Evolutionary conservation across 306 rosid species (phyloP).

Genomic region (Prosopis cineraria): DNA sequence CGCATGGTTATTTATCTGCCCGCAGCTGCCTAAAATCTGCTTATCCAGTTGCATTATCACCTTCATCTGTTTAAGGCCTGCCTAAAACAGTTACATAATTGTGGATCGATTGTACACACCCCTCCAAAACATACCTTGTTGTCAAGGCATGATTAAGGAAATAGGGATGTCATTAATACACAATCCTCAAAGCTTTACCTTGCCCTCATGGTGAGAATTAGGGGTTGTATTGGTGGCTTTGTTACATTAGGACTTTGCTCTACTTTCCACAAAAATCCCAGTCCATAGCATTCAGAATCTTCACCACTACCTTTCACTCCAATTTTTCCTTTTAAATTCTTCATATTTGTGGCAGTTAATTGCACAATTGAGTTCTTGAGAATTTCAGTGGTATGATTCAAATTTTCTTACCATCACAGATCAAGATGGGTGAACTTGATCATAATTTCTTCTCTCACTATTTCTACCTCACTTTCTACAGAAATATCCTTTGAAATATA

Average conservation of each 20-base stretch:
- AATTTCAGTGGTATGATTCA: neutral
- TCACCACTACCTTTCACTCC: neutral
- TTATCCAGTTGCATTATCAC: neutral
- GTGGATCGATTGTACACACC: neutral
- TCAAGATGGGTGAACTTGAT: neutral
- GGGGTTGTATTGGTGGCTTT: no score
- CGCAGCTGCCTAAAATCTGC: neutral
- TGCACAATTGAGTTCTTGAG: neutral
- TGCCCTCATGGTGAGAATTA: neutral
- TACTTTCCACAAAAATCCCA: neutral
- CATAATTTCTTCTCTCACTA: neutral
- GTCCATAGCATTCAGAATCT: neutral
- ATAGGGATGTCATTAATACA: neutral
- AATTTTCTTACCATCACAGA: neutral
- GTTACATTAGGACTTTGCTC: neutral
- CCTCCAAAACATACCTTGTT: neutral
- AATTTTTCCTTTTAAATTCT: neutral
- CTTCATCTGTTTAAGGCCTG: neutral
- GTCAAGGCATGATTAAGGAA: neutral
- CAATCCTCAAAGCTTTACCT: neutral
- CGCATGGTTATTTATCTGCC: neutral
- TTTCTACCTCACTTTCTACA: neutral
- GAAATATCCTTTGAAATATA: neutral
- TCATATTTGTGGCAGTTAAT: neutral
- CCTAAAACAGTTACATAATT: neutral